Conservation (phyloP, 129 eudicot genomes). For the Kitagawia praeruptora region DNA sequence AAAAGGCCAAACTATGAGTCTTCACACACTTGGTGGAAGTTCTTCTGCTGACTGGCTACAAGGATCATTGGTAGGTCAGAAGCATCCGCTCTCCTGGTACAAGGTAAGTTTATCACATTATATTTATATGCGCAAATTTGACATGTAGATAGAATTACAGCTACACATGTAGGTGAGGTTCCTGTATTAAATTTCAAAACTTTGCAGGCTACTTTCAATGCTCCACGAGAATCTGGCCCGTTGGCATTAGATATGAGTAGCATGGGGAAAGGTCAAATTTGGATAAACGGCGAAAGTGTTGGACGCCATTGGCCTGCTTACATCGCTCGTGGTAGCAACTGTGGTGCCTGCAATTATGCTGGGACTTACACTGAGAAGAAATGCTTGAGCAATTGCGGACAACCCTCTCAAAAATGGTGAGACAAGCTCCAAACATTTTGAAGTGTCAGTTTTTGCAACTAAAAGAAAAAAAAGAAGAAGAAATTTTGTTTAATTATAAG, state of each 20-base stretch:
- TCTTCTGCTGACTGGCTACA: conserved; percentile 51
- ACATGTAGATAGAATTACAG: not conserved
- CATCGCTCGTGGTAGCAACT: conserved; percentile 44
- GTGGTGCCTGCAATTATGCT: conserved; percentile 55
- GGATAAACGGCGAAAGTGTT: conserved; percentile 63
- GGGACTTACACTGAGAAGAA: conserved; percentile 57
- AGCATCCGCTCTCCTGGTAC: conserved; percentile 70
- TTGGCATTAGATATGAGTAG: conserved; percentile 42
- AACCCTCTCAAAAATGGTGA: conserved; percentile 88
- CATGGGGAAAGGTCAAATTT: conserved; percentile 88
- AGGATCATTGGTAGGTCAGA: conserved; percentile 47
- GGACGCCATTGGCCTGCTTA: conserved; percentile 85
- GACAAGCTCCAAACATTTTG: not conserved
- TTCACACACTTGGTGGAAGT: conserved; percentile 28
- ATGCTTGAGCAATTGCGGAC: conserved; percentile 61
- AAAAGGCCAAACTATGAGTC: conserved; percentile 50
- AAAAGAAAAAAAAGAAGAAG: not conserved
- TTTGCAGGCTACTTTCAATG: conserved; percentile 47
- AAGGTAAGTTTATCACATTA: conserved; percentile 27
- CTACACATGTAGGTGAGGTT: not conserved
- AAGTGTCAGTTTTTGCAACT: not conserved
- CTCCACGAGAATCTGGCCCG: conserved; percentile 62
- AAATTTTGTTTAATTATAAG: not conserved
- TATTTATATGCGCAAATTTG: not conserved
- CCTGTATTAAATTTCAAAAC: not conserved